Evolutionary conservation across 2,329 filamentous ascomycete genomes (phyloP), one percentile per base, ranked within the genome.

Genomic region (Phialemonium atrogriseum): DNA sequence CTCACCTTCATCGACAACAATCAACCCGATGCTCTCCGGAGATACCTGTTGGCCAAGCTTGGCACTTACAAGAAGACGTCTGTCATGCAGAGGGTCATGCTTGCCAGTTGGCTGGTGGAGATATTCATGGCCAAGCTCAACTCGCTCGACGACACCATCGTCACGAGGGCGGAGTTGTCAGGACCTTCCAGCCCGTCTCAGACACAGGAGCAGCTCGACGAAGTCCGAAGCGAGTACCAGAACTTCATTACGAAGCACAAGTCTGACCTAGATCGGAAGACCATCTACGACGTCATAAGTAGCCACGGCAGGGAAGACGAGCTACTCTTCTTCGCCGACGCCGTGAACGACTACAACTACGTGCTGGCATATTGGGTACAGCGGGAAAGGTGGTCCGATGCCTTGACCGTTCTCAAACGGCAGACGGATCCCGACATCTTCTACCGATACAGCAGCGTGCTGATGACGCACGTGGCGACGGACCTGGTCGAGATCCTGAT

Each of bases 71-170:
- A 87, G 55, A 94, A 88, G 55, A 73, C 80, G 1, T 78, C 80
- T 1, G 66, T 80, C 18, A 98, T 98, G 88, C 91, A 98, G 58
- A 71, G 89, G 36, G 82, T 84, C 42, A 94, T 98, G 86, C 79
- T 96, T 43, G 84, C 89, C 2, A 88, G 82, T 43, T 98, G 91
- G 91, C 71, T 98, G 25, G 70, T 95, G 8, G 91, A 98, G 56
- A 72, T 96, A 2, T 98, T 89, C 57, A 98, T 98, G 87, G 84
- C 87, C 5, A 95, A 94, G 58, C 70, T 98, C 24, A 95, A 98
- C 52, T 81, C 84, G 4, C 69, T 98, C 4, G 91, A 98, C 50
- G 91, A 98, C 56, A 88, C 84, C 3, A 89, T 96, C 41, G 82
- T 88, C 23, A 93, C 88, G 1, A 84, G 85, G 47, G 84, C 86